phyloP scores from a whole-genome alignment of 2,329 filamentous ascomycete genomes.

The Metarhizium guizhouense region DNA sequence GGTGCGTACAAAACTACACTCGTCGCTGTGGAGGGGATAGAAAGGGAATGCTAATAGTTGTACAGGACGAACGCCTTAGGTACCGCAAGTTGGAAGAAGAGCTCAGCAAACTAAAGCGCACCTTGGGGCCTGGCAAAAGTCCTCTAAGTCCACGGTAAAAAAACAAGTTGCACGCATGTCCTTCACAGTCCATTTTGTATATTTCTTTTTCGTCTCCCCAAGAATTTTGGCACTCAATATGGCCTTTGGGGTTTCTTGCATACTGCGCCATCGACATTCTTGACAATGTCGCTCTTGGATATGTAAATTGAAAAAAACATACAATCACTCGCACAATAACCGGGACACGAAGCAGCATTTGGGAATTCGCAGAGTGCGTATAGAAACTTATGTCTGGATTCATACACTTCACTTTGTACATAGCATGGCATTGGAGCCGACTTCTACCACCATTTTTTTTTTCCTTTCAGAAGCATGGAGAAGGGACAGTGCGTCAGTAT shows the following conservation, averaged over 20 bases:
- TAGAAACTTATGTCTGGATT: not conserved
- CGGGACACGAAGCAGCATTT: not conserved
- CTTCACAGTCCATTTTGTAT: not conserved
- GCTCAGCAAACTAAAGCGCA: constrained; percentile 32
- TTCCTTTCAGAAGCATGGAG: not conserved
- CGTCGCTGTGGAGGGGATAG: not conserved
- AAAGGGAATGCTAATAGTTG: constrained; percentile 17
- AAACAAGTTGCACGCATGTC: not conserved
- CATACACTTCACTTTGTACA: not conserved
- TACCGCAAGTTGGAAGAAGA: constrained; percentile 43
- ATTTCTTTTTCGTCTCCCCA: not conserved
- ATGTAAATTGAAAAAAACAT: not conserved
- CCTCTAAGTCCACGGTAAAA: constrained; percentile 30
- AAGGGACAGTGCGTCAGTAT: not conserved
- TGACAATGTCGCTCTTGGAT: not conserved
- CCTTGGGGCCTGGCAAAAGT: constrained; percentile 32
- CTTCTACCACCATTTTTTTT: not conserved
- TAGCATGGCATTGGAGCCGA: not conserved
- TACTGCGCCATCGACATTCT: not conserved
- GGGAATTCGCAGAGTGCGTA: not conserved
- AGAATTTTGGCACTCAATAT: not conserved
- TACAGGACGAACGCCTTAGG: constrained; percentile 40
- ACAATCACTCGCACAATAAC: too few species aligned
- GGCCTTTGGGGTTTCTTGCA: not conserved
- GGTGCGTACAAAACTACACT: constrained; percentile 24